These are phyloP conservation scores for Aureobasidium sp. DNA, from an alignment of 2,329 filamentous ascomycete species.

Conservation along the genomic window DNA sequence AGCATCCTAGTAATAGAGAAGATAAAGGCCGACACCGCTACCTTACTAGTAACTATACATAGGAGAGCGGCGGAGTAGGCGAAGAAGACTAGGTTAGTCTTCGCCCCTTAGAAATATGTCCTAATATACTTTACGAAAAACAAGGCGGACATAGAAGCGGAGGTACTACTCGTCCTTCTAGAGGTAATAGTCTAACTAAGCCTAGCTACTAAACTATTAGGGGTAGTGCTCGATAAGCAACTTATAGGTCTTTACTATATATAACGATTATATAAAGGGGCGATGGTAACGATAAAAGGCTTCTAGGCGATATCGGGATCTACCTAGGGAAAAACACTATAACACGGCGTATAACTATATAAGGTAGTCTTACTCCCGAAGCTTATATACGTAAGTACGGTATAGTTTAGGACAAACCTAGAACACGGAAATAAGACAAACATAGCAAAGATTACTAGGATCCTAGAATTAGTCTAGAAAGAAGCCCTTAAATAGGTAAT, in stretches of 20 bases:
- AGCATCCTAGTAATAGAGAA: slow-evolving; percentile 15
- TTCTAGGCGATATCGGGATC: background rate
- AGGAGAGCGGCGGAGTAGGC: slow-evolving; percentile 20
- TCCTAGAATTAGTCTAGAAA: background rate
- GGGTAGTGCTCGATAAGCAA: background rate
- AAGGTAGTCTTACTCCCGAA: background rate
- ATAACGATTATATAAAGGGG: background rate
- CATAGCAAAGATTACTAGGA: background rate
- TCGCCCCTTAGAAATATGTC: slow-evolving; percentile 24
- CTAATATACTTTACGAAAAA: slow-evolving; percentile 22
- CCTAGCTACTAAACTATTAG: background rate
- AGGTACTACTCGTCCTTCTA: background rate
- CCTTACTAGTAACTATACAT: slow-evolving; percentile 15
- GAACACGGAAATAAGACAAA: background rate
- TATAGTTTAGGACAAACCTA: too few species aligned
- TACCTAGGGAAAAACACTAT: background rate
- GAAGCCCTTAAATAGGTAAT: too few species aligned
- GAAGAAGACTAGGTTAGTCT: slow-evolving; percentile 21
- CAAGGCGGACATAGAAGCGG: background rate
- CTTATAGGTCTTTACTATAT: too few species aligned
- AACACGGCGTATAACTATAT: background rate
- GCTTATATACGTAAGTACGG: background rate
- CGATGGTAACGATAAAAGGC: background rate
- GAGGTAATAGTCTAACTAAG: background rate
- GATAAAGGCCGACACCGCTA: background rate